Base-by-base conservation (phyloP, 2,329 filamentous ascomycete genomes). In the Sphaerulina populicola region DNA sequence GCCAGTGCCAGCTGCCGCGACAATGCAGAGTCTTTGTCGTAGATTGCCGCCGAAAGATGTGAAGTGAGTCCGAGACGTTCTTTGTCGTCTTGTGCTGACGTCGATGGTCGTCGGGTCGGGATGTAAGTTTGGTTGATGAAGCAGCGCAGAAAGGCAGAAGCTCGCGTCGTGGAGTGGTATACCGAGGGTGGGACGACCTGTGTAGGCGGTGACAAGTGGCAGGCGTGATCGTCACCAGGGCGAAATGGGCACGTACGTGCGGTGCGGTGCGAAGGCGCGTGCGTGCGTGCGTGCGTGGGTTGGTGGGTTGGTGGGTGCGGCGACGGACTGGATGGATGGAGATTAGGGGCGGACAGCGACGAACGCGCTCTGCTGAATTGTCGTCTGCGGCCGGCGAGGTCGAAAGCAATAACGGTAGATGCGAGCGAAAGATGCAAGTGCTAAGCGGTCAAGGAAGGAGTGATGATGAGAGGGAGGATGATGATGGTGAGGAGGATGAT, bases 1-100 rank as follows among this genome's bases (percentile, higher is more conserved):
- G 35, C 47, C 43, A 53, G 52, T 52, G 50, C 53, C 56, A 55
- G 57, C 56, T 56, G 55, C 55, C 47, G 55, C 43, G 47, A 59
- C 57, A 59, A 58, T 50, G 53, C 41, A 43, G 27, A 48, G 42
- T 53, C 52, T 55, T 57, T 55, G 53, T 53, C 49, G 49, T 42
- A 56, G 46, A 55, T 52, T 56, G 56, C 53, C 55, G 49, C 55
- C 51, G 51, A 44, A 35, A 54, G 53, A 52, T 49, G 50, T 49
- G 50, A 49, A 40, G 18, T 18, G 42, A 31, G 31, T 40, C 39
- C 33, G 38, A 53, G 41, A 40, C 37, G 49, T 35, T 39, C 42
- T 39, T 51, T 52, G 50, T 52, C 31, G 36, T 31, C 39, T 21
- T 14, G 37, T 44, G 6, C 42, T 51, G 47, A 47, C 37, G 47